Evolutionary conservation across 768 basidiomycete species (phyloP).

Genomic region (Rhizopogon rudus): DNA sequence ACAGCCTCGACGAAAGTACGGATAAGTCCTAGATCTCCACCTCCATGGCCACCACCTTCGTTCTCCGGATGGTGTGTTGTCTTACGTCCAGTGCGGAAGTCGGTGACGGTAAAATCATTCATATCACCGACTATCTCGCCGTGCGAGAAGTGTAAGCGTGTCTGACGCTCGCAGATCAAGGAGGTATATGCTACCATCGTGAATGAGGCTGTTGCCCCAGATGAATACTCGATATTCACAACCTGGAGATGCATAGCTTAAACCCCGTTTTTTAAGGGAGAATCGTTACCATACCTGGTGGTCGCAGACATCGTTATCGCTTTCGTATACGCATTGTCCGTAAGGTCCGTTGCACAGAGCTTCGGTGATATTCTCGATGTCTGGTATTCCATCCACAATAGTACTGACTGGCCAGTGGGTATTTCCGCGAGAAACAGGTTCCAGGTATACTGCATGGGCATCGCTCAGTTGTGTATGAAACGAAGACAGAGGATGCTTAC

Average conservation of each 20-base stretch:
- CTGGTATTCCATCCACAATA: slow-evolving; percentile 76
- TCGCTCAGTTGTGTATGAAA: slow-evolving; percentile 3
- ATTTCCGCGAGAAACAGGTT: slow-evolving; percentile 50
- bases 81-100: slow-evolving; percentile 57
- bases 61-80: slow-evolving; percentile 42
- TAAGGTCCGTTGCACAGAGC: slow-evolving; percentile 71
- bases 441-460: slow-evolving; percentile 65
- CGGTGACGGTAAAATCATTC: slow-evolving; percentile 65
- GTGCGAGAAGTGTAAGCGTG: slow-evolving; percentile 78
- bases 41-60: slow-evolving; percentile 76
- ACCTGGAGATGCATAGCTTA: slow-evolving; percentile 36
- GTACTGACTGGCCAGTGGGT: slow-evolving; percentile 59
- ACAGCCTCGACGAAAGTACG: slow-evolving; percentile 74
- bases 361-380: slow-evolving; percentile 78
- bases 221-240: slow-evolving; percentile 83
- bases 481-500: slow-evolving; percentile 32
- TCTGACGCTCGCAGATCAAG: slow-evolving; percentile 78
- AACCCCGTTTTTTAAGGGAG: not conserved
- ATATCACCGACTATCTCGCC: slow-evolving; percentile 91
- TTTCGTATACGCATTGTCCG: slow-evolving; percentile 82
- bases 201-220: slow-evolving; percentile 77
- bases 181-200: slow-evolving; percentile 87
- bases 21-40: slow-evolving; percentile 79
- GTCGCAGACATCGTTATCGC: slow-evolving; percentile 83
- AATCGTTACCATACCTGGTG: slow-evolving; percentile 48